phyloP scores from a whole-genome alignment of 345 rosid species.

The Acer campestre region DNA sequence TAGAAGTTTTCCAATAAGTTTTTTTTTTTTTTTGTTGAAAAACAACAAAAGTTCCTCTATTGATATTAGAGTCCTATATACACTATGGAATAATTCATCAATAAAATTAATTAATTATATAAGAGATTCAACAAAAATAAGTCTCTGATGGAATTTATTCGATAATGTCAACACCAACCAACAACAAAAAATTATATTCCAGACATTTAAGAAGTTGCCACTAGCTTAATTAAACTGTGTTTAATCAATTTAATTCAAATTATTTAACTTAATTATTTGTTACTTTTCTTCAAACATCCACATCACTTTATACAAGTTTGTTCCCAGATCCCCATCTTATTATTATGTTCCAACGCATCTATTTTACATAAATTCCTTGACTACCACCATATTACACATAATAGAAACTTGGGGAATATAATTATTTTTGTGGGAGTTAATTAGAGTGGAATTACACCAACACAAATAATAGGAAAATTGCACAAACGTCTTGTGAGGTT shows the following conservation, averaged over 20 bases:
- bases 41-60: no score
- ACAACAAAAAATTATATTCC: not conserved
- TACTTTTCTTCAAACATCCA: constrained; percentile 2
- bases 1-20: no score
- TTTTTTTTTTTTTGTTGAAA: no score
- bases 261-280: not conserved
- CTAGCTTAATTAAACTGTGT: not conserved
- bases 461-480: no score
- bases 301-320: constrained; percentile 15
- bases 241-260: not conserved
- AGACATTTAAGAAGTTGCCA: not conserved
- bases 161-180: not conserved
- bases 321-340: constrained; percentile 27
- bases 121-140: not conserved
- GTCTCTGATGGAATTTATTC: not conserved
- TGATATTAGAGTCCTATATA: no score
- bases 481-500: no score
- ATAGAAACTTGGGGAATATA: not conserved
- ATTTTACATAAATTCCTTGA: constrained; percentile 20
- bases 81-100: no score
- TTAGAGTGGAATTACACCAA: no score
- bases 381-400: constrained; percentile 3
- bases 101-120: no score
- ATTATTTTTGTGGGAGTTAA: no score
- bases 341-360: constrained; percentile 27